phyloP scores from a whole-genome alignment of 2,329 filamentous ascomycete species.

The Venturia oleaginea region DNA sequence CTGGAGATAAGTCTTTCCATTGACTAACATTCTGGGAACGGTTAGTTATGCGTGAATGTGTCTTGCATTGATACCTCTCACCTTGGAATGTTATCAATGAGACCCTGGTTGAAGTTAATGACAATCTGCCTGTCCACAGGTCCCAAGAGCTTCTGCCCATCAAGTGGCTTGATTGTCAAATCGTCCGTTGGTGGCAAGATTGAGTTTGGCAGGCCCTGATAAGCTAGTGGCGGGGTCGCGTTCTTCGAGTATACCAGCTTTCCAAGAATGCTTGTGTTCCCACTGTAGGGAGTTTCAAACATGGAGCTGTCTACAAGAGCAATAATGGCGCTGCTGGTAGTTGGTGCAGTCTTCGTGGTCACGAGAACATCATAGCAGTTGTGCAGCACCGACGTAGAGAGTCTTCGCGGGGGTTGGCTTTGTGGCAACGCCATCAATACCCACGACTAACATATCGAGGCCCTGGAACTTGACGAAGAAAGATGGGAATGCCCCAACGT shows the following conservation, averaged over 20 bases:
- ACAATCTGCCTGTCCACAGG: conserved; percentile 45
- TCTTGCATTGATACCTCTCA: conserved; percentile 56
- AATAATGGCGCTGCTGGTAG: conserved; percentile 52
- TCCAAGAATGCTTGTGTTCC: neutral
- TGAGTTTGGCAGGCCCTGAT: neutral
- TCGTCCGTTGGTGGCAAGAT: conserved; percentile 30
- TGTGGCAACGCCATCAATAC: conserved; percentile 61
- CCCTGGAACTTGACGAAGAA: conserved; percentile 64
- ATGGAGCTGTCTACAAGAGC: conserved; percentile 43
- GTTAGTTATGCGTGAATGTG: conserved; percentile 44
- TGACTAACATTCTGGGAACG: conserved; percentile 25
- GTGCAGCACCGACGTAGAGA: conserved; percentile 18
- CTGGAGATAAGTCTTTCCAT: conserved; percentile 64
- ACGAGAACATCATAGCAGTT: conserved; percentile 9
- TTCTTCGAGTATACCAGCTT: neutral
- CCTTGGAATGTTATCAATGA: conserved; percentile 9
- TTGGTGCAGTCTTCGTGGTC: conserved; percentile 29
- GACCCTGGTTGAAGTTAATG: neutral
- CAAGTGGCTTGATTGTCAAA: conserved; percentile 58
- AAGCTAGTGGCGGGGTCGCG: neutral
- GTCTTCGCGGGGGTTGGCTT: conserved; percentile 44
- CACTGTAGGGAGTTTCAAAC: conserved; percentile 39
- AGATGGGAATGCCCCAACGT: conserved; percentile 61
- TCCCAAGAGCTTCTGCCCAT: conserved; percentile 51
- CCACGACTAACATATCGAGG: conserved; percentile 55